Conservation (phyloP, 805 yeast genomes). For the Schwanniomyces vanrijiae region DNA sequence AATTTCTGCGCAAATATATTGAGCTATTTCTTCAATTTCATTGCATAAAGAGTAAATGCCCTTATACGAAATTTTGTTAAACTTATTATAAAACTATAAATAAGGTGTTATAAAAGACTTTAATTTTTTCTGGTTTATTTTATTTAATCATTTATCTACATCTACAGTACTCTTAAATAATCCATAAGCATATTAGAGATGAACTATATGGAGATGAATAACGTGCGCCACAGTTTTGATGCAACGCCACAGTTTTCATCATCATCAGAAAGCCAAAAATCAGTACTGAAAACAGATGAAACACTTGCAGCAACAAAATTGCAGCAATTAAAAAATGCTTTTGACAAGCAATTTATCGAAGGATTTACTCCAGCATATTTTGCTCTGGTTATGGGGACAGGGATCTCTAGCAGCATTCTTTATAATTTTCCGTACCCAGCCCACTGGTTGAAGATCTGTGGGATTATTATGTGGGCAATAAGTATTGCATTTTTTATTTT, state of each 20-base stretch:
- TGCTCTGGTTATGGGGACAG: slow-evolving; percentile 83
- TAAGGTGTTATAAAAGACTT: too few species aligned
- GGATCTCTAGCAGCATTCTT: slow-evolving; percentile 64
- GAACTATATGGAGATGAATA: neutral
- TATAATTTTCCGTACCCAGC: slow-evolving; percentile 66
- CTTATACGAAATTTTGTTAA: too few species aligned
- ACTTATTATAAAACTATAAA: too few species aligned
- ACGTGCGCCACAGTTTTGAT: neutral
- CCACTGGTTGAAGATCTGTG: slow-evolving; percentile 56
- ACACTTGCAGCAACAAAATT: neutral
- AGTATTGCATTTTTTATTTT: slow-evolving; percentile 49
- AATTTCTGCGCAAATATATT: too few species aligned
- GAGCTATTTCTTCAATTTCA: too few species aligned
- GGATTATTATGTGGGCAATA: slow-evolving; percentile 62
- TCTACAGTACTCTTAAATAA: too few species aligned
- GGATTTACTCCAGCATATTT: slow-evolving; percentile 56
- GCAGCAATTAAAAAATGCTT: slow-evolving; percentile 3
- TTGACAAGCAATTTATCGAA: slow-evolving; percentile 13
- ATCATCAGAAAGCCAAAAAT: neutral
- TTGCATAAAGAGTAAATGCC: too few species aligned
- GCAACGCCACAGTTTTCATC: slow-evolving; percentile 1
- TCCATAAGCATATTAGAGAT: too few species aligned
- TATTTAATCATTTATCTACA: too few species aligned
- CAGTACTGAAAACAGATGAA: neutral
- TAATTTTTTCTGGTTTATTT: too few species aligned